Evolutionary conservation across 2,329 filamentous ascomycete species (phyloP).

Genomic region (Trichoderma sp.): DNA sequence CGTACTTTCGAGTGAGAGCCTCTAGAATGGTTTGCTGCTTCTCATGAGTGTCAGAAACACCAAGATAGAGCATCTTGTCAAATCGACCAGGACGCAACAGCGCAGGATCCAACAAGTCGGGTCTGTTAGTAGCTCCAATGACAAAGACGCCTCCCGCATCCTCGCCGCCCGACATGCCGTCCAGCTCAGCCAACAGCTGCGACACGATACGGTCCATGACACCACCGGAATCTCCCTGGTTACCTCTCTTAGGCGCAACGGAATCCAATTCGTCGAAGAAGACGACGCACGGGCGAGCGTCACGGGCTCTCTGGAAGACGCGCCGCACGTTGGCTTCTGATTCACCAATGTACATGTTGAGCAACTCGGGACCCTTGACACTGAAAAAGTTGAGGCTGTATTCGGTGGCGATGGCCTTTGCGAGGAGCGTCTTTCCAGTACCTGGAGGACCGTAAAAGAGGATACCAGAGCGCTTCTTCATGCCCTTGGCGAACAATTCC

Average conservation of each 20-base stretch:
- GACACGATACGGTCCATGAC: constrained; percentile 98
- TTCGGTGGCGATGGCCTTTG: constrained; percentile 90
- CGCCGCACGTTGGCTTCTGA: constrained; percentile 89
- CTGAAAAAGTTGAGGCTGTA: constrained; percentile 95
- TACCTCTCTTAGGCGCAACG: constrained; percentile 93
- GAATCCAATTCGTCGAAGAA: constrained; percentile 95
- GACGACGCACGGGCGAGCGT: constrained; percentile 84
- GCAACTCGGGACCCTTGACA: constrained; percentile 86
- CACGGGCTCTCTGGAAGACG: constrained; percentile 83
- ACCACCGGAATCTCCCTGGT: constrained; percentile 94
- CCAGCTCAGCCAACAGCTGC: constrained; percentile 89
- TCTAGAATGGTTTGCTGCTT: constrained; percentile 95
- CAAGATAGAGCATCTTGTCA: constrained; percentile 98
- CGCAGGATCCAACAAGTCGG: constrained; percentile 88
- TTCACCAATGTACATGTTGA: constrained; percentile 97
- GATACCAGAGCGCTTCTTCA: constrained; percentile 96
- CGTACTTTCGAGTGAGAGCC: constrained; percentile 89
- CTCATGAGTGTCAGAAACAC: constrained; percentile 93
- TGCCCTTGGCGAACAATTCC: constrained; percentile 92
- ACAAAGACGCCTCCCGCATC: constrained; percentile 90
- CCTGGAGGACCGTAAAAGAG: constrained; percentile 90
- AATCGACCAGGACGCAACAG: constrained; percentile 87
- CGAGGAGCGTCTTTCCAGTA: constrained; percentile 88
- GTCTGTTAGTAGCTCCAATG: constrained; percentile 93
- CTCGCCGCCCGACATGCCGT: constrained; percentile 95